Conservation (phyloP, 306 rosid species). For the Gynostemma pentaphyllum region DNA sequence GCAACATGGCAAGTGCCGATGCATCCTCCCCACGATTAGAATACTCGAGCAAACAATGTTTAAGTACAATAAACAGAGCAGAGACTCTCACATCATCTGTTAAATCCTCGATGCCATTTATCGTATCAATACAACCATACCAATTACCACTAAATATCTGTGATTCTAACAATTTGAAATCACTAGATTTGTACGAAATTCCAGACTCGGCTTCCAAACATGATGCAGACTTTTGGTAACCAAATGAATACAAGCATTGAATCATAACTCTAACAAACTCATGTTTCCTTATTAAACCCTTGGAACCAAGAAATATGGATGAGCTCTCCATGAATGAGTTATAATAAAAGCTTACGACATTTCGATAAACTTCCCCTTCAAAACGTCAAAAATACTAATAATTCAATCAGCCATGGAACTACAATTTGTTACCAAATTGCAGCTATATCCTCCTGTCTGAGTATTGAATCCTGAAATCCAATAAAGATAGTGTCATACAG, state of each 20-base stretch:
- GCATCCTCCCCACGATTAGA: slow-evolving; percentile 42
- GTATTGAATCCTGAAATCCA: not conserved
- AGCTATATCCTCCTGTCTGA: not conserved
- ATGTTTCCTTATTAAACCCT: slow-evolving; percentile 44
- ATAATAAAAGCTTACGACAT: slow-evolving; percentile 3
- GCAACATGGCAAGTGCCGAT: slow-evolving; percentile 52
- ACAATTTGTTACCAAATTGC: not conserved
- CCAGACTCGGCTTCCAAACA: slow-evolving; percentile 74
- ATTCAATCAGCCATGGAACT: not conserved
- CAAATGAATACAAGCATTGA: slow-evolving; percentile 58
- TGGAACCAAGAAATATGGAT: slow-evolving; percentile 37
- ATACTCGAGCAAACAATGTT: slow-evolving; percentile 55
- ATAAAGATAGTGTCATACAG: not conserved
- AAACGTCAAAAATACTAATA: not conserved
- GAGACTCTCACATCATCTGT: slow-evolving; percentile 47
- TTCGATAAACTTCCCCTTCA: slow-evolving; percentile 9
- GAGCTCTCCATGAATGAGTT: slow-evolving; percentile 34
- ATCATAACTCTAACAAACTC: slow-evolving; percentile 65
- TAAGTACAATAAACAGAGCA: slow-evolving; percentile 53
- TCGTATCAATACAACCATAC: slow-evolving; percentile 40
- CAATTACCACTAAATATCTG: slow-evolving; percentile 49
- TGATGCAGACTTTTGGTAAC: slow-evolving; percentile 51
- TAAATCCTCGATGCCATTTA: slow-evolving; percentile 31
- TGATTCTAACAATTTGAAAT: slow-evolving; percentile 48
- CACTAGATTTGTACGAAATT: slow-evolving; percentile 34